Evolutionary conservation across 768 basidiomycete species (phyloP).

Genomic region (Calocybe gangraenosa): DNA sequence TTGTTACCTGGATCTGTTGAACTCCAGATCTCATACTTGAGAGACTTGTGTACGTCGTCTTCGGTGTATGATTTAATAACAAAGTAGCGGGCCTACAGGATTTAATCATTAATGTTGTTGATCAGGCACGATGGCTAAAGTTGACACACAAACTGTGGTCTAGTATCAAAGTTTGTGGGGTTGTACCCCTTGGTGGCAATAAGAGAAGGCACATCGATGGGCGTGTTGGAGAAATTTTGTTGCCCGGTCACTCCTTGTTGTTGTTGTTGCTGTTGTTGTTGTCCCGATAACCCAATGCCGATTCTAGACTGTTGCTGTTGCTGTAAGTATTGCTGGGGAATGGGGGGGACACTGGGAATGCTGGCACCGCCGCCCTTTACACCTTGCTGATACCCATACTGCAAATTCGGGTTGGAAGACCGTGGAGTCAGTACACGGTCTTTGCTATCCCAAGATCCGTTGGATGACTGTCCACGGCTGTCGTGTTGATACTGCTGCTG

Average conservation of each 20-base stretch:
- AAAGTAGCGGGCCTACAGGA: slow-evolving; percentile 77
- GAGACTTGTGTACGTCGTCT: slow-evolving; percentile 97
- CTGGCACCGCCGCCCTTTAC: slow-evolving; percentile 28
- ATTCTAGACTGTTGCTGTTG: slow-evolving; percentile 39
- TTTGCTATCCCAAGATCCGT: slow-evolving; percentile 60
- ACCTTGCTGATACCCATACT: slow-evolving; percentile 56
- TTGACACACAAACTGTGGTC: slow-evolving; percentile 67
- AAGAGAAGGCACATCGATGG: slow-evolving; percentile 83
- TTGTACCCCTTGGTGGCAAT: slow-evolving; percentile 91
- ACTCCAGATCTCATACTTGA: slow-evolving; percentile 98
- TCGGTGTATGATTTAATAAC: slow-evolving; percentile 99
- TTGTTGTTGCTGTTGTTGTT: slow-evolving; percentile 15
- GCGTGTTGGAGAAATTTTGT: slow-evolving; percentile 51
- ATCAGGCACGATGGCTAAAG: slow-evolving; percentile 3
- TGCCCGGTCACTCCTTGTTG: slow-evolving; percentile 29
- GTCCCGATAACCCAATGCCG: slow-evolving; percentile 33
- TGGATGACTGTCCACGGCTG: slow-evolving; percentile 27
- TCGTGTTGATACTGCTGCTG: slow-evolving; percentile 34
- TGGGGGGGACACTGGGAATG: slow-evolving; percentile 66
- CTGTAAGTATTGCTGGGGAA: slow-evolving; percentile 71
- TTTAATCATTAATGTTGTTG: not conserved
- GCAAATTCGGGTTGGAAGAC: slow-evolving; percentile 66
- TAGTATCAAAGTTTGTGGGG: slow-evolving; percentile 76
- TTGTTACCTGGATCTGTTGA: slow-evolving; percentile 98
- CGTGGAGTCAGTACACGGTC: slow-evolving; percentile 54